Evolutionary conservation across 169 alveolate species (phyloP).

Genomic region (Plasmodium sp.): DNA sequence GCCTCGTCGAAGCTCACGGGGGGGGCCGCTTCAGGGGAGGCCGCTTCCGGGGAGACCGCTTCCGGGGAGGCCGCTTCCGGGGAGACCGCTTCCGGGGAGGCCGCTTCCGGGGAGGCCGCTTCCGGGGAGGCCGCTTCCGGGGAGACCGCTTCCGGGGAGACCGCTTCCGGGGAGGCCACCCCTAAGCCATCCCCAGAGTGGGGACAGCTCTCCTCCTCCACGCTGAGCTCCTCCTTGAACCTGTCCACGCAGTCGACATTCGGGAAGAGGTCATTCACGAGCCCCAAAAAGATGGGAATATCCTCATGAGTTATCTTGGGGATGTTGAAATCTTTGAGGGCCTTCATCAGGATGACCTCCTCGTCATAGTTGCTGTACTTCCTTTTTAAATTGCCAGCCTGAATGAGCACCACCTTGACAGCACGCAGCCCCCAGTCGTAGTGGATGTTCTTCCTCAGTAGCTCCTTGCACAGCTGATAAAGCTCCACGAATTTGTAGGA

Average conservation of each 20-base stretch:
- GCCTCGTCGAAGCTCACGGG: slow-evolving; percentile 46
- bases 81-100: neutral
- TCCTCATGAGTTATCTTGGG: slow-evolving; percentile 95
- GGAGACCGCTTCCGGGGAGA: neutral
- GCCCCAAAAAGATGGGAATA: slow-evolving; percentile 94
- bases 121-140: neutral
- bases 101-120: neutral
- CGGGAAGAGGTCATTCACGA: slow-evolving; percentile 96
- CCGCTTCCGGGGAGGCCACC: neutral
- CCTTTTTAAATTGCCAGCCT: slow-evolving; percentile 97
- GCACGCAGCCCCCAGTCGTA: slow-evolving; percentile 99
- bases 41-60: neutral
- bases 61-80: neutral
- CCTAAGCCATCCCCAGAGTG: neutral
- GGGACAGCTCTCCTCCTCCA: neutral
- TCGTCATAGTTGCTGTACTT: slow-evolving; percentile 93
- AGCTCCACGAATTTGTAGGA: slow-evolving; percentile 95
- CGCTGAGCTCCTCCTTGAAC: neutral
- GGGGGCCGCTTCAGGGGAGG: neutral
- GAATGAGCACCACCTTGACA: slow-evolving; percentile 95
- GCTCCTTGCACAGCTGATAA: slow-evolving; percentile 90
- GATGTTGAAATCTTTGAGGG: slow-evolving; percentile 96
- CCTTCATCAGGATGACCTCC: slow-evolving; percentile 95
- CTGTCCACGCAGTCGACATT: slow-evolving; percentile 71
- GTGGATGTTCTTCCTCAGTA: slow-evolving; percentile 94